phyloP scores from a whole-genome alignment of 1,284 basidiomycete species.

The Malassezia pachydermatis region DNA sequence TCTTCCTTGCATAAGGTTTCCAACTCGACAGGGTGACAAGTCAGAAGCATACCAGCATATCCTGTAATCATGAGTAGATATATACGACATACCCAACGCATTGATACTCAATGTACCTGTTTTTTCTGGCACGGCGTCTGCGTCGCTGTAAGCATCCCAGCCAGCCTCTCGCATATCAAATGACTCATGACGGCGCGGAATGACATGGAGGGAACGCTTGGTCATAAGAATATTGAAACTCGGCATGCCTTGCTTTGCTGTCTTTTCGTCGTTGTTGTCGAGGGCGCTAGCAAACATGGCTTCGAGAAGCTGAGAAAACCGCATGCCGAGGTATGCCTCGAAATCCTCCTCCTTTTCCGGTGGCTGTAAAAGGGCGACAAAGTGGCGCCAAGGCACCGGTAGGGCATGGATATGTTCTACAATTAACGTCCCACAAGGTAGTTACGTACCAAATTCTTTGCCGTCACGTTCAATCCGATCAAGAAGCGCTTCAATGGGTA shows the following conservation, averaged over 20 bases:
- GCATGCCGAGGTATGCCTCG: constrained; percentile 30
- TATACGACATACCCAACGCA: constrained; percentile 21
- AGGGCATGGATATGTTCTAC: constrained; percentile 30
- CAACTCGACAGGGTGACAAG: constrained; percentile 25
- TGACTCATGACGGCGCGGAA: constrained; percentile 33
- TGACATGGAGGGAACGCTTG: constrained; percentile 37
- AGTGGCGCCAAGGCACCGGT: constrained; percentile 44
- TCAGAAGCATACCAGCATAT: constrained; percentile 39
- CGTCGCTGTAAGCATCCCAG: constrained; percentile 12
- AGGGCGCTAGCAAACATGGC: constrained; percentile 26
- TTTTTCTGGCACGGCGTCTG: constrained; percentile 1
- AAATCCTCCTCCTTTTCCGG: constrained; percentile 11
- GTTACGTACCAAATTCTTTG: constrained; percentile 26
- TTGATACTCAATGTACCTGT: constrained; percentile 30
- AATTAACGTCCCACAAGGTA: too few species aligned
- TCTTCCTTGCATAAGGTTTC: constrained; percentile 18
- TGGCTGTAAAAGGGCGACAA: constrained; percentile 31
- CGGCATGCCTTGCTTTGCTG: constrained; percentile 12
- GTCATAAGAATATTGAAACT: constrained; percentile 43
- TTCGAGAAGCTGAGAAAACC: constrained; percentile 36
- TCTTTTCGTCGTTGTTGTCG: background rate
- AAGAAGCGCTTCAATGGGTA: constrained; percentile 37
- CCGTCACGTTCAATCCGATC: constrained; percentile 36
- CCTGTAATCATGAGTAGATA: constrained; percentile 5
- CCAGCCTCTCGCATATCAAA: constrained; percentile 17